Conservation (phyloP, 1,284 basidiomycete species). For the Laetiporus sulphureus region DNA sequence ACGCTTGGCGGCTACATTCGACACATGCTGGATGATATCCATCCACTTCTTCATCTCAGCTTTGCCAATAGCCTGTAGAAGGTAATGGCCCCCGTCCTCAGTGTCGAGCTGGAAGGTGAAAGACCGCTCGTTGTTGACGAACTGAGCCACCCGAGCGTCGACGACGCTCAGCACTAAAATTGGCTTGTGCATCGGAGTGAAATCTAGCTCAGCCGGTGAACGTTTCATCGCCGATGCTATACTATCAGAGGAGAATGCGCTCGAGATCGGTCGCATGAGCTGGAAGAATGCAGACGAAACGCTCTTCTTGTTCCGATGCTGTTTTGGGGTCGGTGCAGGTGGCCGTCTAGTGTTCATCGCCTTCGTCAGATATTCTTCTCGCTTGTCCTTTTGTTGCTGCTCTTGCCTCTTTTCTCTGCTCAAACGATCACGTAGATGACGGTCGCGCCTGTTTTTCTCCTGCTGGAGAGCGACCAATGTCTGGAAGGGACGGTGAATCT, state of each 20-base stretch:
- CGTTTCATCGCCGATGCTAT: slow-evolving; percentile 39
- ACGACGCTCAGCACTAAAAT: slow-evolving; percentile 66
- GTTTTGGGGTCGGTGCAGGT: slow-evolving; percentile 49
- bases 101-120: slow-evolving; percentile 77
- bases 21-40: slow-evolving; percentile 60
- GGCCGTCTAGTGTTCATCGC: slow-evolving; percentile 55
- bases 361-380: slow-evolving; percentile 65
- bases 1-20: slow-evolving; percentile 65
- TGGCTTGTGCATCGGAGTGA: slow-evolving; percentile 61
- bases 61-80: slow-evolving; percentile 65
- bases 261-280: slow-evolving; percentile 81
- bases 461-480: slow-evolving; percentile 53
- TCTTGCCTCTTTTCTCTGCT: slow-evolving; percentile 70
- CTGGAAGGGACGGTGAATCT: slow-evolving; percentile 61
- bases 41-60: slow-evolving; percentile 72
- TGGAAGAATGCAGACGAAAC: slow-evolving; percentile 74
- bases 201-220: slow-evolving; percentile 69
- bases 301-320: slow-evolving; percentile 78
- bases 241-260: slow-evolving; percentile 65
- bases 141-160: slow-evolving; percentile 60
- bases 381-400: slow-evolving; percentile 59
- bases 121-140: slow-evolving; percentile 73
- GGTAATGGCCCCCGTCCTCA: slow-evolving; percentile 78
- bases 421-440: slow-evolving; percentile 54
- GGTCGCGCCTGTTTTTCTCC: slow-evolving; percentile 76